Conservation (phyloP, 176 grass and related monocot species). For the Tillandsia leiboldiana region DNA sequence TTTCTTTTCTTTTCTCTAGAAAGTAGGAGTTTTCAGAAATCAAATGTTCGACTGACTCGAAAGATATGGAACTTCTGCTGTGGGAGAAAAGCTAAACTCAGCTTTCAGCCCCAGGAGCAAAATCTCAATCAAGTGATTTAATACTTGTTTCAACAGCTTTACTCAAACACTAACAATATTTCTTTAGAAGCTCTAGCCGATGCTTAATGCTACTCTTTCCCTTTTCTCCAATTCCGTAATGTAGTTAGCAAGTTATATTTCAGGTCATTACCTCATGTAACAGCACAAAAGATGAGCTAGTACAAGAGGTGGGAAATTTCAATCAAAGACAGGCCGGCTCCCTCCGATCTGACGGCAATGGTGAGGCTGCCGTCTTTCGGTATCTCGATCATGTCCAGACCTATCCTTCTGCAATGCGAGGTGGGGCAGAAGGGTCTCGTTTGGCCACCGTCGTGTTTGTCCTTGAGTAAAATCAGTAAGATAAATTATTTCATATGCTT, state of each 20-base stretch:
- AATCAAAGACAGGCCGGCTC: constrained; percentile 43
- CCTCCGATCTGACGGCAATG: constrained; percentile 10
- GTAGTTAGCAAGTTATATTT: background rate
- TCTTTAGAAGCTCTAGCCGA: background rate
- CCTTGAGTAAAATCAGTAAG: constrained; percentile 24
- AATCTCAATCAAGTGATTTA: no score
- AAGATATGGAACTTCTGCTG: no score
- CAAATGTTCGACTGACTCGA: no score
- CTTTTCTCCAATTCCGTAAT: background rate
- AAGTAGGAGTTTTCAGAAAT: no score
- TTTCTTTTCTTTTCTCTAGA: no score
- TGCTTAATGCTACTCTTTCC: constrained; percentile 1
- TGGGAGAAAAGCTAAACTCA: no score
- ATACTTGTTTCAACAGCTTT: no score
- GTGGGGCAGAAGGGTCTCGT: constrained; percentile 37
- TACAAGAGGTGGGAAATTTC: constrained; percentile 70
- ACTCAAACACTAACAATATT: no score
- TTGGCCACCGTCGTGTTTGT: constrained; percentile 61
- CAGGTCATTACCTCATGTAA: constrained; percentile 82
- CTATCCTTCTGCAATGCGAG: constrained; percentile 32
- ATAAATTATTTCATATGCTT: background rate
- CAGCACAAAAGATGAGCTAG: constrained; percentile 72
- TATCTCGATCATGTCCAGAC: constrained; percentile 68
- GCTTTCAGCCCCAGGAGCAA: no score
- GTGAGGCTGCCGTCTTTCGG: constrained; percentile 43